A percentile compares a stretch with the other conserved stretches of the same genome.
Conservation (phyloP, 108 stramenopile species). For the Skeletonema grethae region DNA sequence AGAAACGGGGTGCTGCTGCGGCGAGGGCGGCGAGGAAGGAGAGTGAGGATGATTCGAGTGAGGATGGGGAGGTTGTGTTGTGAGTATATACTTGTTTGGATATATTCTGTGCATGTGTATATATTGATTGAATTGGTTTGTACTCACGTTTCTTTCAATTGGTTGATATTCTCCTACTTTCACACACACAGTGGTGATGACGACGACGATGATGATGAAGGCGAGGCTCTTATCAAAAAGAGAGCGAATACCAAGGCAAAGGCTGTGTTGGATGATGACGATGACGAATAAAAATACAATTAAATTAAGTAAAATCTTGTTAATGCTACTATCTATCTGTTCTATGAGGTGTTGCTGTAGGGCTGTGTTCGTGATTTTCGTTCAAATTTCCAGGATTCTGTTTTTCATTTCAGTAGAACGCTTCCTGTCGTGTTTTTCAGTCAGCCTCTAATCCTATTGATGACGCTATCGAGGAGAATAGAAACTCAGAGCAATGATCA, state of each 20-base stretch:
- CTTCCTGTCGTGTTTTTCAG: too few species aligned
- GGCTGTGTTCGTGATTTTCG: too few species aligned
- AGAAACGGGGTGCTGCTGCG: conserved; percentile 36
- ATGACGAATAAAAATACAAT: conserved; percentile 47
- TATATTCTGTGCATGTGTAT: background rate
- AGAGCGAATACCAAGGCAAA: conserved; percentile 34
- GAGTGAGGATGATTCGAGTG: conserved; percentile 53
- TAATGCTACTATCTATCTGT: background rate
- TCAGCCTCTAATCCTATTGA: too few species aligned
- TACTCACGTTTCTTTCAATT: background rate
- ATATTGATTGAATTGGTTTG: background rate
- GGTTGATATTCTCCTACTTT: background rate
- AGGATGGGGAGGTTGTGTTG: conserved; percentile 60
- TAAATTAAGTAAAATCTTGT: conserved; percentile 1
- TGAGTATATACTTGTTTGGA: background rate
- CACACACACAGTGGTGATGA: conserved; percentile 63
- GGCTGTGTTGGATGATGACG: conserved; percentile 53
- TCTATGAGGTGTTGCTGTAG: too few species aligned
- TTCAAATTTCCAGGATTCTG: too few species aligned
- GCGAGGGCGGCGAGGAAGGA: conserved; percentile 30
- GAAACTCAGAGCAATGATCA: too few species aligned
- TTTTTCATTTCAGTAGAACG: too few species aligned
- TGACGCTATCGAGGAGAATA: too few species aligned
- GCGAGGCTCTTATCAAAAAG: conserved; percentile 38
- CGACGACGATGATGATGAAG: conserved; percentile 53